phyloP scores from a whole-genome alignment of 768 basidiomycete species.

The Pulveroboletus frians region DNA sequence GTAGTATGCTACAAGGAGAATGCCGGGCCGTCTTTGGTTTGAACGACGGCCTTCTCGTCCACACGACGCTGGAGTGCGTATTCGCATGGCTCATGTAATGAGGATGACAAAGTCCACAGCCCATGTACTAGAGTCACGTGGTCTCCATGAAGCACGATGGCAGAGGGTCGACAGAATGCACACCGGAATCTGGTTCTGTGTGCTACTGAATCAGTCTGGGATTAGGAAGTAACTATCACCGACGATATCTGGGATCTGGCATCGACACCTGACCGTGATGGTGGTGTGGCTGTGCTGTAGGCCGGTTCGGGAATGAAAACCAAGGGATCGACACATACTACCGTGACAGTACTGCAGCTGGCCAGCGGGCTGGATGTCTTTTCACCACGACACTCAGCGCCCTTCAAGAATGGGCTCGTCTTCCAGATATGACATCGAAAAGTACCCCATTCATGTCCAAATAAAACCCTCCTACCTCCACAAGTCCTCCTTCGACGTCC shows the following conservation, averaged over 20 bases:
- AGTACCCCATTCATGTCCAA: constrained; percentile 11
- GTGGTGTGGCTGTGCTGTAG: not conserved
- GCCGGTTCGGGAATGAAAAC: not conserved
- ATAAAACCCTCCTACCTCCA: constrained; percentile 16
- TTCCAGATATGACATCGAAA: constrained; percentile 48
- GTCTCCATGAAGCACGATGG: too few species aligned
- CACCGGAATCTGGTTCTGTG: too few species aligned
- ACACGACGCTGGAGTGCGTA: not conserved
- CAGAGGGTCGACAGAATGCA: too few species aligned
- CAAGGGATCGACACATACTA: not conserved
- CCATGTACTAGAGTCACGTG: constrained; percentile 15
- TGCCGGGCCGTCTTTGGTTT: constrained; percentile 8
- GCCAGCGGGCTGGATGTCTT: constrained; percentile 14
- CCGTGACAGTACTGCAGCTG: not conserved
- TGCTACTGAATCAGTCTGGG: too few species aligned
- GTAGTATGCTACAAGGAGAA: not conserved
- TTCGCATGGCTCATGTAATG: constrained; percentile 13
- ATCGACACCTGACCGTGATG: too few species aligned
- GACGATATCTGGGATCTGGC: too few species aligned
- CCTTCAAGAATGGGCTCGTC: constrained; percentile 52
- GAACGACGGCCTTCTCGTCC: constrained; percentile 1
- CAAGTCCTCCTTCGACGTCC: constrained; percentile 44
- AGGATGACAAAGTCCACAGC: not conserved
- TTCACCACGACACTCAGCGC: constrained; percentile 26
- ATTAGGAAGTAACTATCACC: too few species aligned